Evolutionary conservation across 2,329 filamentous ascomycete genomes (phyloP), one percentile per base, ranked within the genome.

Genomic region (Colletotrichum spinosum): DNA sequence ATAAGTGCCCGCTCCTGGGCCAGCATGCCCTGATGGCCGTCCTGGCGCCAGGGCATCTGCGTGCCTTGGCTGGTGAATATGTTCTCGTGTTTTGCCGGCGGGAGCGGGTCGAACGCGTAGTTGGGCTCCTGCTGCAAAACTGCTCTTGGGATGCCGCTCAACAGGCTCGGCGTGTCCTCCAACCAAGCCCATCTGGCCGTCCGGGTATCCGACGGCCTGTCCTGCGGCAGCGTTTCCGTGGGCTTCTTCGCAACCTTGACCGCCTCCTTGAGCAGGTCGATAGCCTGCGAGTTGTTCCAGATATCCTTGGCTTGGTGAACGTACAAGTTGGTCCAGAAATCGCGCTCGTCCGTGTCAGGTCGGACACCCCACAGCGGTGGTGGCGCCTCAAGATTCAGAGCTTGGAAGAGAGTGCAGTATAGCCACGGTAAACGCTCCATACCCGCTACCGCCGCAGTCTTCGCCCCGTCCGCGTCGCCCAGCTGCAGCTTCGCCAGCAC

Each of bases 371-470:
- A 98, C 38, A 98, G 86, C 0, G 89, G 86, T 39, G 90, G 90
- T 2, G 96, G 94, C 8, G 92, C 79, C 70, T 93, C 90, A 37
- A 97, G 83, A 68, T 91, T 89, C 34, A 98, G 82, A 52, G 93
- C 91, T 70, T 92, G 90, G 75, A 95, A 96, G 4, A 99, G 81
- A 25, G 89, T 84, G 58, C 87, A 89, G 71, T 95, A 94, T 2
- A 97, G 83, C 93, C 94, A 99, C 0, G 96, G 95, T 57, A 93
- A 88, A 35, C 82, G 82, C 61, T 88, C 83, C 75, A 97, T 91
- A 2, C 93, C 91, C 8, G 84, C 80, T 6, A 83, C 81, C 8
- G 98, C 83, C 7, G 88, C 80, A 57, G 85, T 83, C 66, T 89
- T 87, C 39, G 92, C 92, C 51, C 88, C 87, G 15, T 85, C 83